Evolutionary conservation across 163 green algal genomes (phyloP), one percentile per base, ranked within the genome.

Genomic region (Volvox carteri): DNA sequence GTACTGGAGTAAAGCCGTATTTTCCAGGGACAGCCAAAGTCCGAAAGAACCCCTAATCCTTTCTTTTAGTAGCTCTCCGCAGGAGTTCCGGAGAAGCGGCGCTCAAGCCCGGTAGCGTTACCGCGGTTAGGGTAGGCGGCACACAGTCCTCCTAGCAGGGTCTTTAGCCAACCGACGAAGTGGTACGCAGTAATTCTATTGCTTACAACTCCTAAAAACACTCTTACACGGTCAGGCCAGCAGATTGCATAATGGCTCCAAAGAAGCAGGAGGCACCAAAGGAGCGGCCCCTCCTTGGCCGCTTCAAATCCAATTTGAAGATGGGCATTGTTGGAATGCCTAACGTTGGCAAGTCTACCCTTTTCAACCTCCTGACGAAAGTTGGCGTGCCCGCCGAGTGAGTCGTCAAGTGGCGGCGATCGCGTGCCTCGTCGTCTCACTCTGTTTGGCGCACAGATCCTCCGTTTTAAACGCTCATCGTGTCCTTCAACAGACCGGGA

Each of bases 291-390:
- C 93, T 99, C 2, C 92, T 99, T 60, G 97, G 97, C 11, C 93
- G 97, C 33, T 99, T 99, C 95, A 97, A 93, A 58, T 96, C 91
- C 39, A 97, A 99, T 90, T 41, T 89, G 91, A 95, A 99, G 96
- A 97, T 99, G 58, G 97, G 97, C 21, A 98, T 99, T 81, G 97
- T 99, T 52, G 97, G 97, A 35, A 87, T 99, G 83, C 97, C 97
- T 37, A 99, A 99, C 88, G 97, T 99, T 1, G 97, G 97, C 86
- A 99, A 99, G 94, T 96, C 92, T 72, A 99, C 97, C 14, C 92
- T 98, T 0, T 99, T 99, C 94, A 99, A 99, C 92, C 92, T 95
- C 65, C 93, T 98, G 25, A 97, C 93, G 41, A 98, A 97, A 92
- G 93, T 98, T 81, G 92, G 94, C 79, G 98, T 99, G 48, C 97